Evolutionary conservation across 1,284 basidiomycete genomes (phyloP), one percentile per base, ranked within the genome.

Genomic region (Pseudozyma thailandica): DNA sequence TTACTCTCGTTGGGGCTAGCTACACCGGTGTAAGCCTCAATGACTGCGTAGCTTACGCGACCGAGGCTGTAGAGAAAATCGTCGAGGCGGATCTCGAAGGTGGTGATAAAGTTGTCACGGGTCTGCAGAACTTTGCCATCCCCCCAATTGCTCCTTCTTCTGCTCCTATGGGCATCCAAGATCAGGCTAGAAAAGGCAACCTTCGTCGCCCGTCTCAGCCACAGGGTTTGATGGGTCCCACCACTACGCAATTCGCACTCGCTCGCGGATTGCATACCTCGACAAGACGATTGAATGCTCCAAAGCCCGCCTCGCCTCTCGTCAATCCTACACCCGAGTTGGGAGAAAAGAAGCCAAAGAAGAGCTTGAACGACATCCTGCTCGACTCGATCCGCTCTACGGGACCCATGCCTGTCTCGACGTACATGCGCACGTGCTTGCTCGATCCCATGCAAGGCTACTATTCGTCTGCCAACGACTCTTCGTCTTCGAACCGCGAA

Each of bases 21-120:
- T 92, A 94, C 28, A 89, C 88, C 0, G 94, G 93, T 1, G 92
- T 95, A 1, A 94, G 93, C 58, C 87, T 97, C 5, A 92, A 91
- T 16, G 94, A 97, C 79, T 94, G 93, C 81, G 88, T 95, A 1
- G 76, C 78, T 2, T 63, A 74, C 25, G 66, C 74, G 18, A 66
- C 56, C 12, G 58, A 68, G 28, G 62, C 72, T 9, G 69, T 66
- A 5, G 57, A 72, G 20, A 43, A 50, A 27, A 55, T 74, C n/a
- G 63, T 64, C 6, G 43, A 51, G 13, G 70, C 70, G 2, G 70
- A 72, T 47, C 37, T 68, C n/a, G 7, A 62, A 20, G 53, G 54
- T 13, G 55, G 39, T 1, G 43, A 52, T 16, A 13, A 30, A 26
- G 27, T 54, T 7, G 70, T 72, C 15, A 72, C 70, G 0, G 70